Conservation (phyloP, 805 yeast species). For the Saccharomycopsis sp. region DNA sequence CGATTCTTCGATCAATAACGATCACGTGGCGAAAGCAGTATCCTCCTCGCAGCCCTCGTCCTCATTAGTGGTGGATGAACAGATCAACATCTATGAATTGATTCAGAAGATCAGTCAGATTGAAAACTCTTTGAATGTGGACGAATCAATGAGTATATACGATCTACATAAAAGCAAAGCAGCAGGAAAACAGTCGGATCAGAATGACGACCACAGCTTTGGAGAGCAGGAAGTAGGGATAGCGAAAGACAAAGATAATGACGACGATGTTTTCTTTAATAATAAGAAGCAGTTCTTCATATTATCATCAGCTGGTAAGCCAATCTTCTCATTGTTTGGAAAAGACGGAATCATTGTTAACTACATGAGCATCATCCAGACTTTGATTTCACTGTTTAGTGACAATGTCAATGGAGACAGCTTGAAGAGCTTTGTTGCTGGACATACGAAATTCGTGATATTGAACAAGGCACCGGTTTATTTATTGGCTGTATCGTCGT, state of each 20-base stretch:
- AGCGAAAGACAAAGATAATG: conserved; percentile 28
- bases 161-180: conserved; percentile 35
- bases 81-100: conserved; percentile 11
- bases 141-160: conserved; percentile 56
- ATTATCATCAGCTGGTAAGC: conserved; percentile 81
- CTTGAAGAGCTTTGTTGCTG: conserved; percentile 48
- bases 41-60: neutral
- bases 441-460: conserved; percentile 48
- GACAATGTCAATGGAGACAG: conserved; percentile 31
- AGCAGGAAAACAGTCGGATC: conserved; percentile 35
- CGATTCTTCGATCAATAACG: neutral
- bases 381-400: conserved; percentile 66
- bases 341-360: conserved; percentile 60
- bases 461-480: conserved; percentile 62
- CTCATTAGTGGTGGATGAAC: conserved; percentile 3
- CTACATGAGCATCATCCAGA: conserved; percentile 74
- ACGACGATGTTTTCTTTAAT: conserved; percentile 29
- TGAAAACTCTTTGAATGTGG: conserved; percentile 31
- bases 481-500: conserved; percentile 58
- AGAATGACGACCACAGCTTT: conserved; percentile 57
- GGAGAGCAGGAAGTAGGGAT: conserved; percentile 28
- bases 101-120: conserved; percentile 1
- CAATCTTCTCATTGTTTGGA: conserved; percentile 75
- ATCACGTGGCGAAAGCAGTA: neutral
- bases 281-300: conserved; percentile 66